Evolutionary conservation across 495 filamentous ascomycete genomes (phyloP), one percentile per base, ranked within the genome.

Genomic region (Parachaetomium inaequale): DNA sequence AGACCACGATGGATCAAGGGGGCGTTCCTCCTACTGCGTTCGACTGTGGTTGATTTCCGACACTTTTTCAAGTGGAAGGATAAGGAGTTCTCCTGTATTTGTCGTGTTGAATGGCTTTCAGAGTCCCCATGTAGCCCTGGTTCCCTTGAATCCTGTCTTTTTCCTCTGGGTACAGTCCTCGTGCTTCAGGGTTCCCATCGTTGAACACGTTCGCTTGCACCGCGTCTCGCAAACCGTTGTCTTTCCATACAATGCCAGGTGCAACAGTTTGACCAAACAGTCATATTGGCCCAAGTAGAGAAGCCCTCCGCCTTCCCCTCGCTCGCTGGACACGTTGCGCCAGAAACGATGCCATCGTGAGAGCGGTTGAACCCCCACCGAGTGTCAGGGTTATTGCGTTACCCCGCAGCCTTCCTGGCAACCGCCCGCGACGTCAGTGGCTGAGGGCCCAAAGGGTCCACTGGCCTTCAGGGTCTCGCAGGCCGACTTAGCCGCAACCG

Each of bases 341-440:
- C 49, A 17, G 42, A 25, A n/a, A 11, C 12, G 43, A 36, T 26
- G 45, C n/a, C 25, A 31, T 42, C 59, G 36, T 51, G 43, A 46
- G 8, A 10, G 42, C 14, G 25, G 45, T 26, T 53, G 5, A 49
- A 17, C 21, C 23, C 52, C 31, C 40, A 25, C 31, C 17, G 21
- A 43, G 50, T 60, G 55, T 56, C 59, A 65, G 62, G 66, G 47
- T 64, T 50, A 62, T 63, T 46, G 61, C 42, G 43, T 23, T 58
- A 63, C 66, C 62, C 62, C 62, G 66, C 66, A 63, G 49, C 5
- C 12, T 32, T 23, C 28, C 29, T 19, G 7, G 42, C 21, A 43
- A 2, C 11, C 23, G 26, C 28, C 19, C 32, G 52, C 11, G 29
- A 53, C 59, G 62, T 68, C 62, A 68, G 59, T 68, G 62, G 66